Base-by-base conservation (phyloP, 2,329 filamentous ascomycete species). In the Exophiala sp. region DNA sequence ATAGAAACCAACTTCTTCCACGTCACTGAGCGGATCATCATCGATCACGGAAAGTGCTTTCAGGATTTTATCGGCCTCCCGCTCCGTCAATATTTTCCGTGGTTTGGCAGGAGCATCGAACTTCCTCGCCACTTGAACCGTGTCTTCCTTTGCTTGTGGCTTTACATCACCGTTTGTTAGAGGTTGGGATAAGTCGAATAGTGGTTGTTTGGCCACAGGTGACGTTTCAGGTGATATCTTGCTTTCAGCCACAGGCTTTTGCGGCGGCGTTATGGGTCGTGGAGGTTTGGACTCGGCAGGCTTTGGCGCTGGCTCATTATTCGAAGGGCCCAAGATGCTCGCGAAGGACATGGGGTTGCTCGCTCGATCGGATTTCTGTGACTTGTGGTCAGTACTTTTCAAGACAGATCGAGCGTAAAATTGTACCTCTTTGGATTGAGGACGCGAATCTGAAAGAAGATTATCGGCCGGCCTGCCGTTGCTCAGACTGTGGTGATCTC, bases 341-440 rank as follows among this genome's bases (percentile, higher is more conserved):
- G 90, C 94, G 67, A 97, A 94, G 4, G 91, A 94, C 91, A 96
- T 96, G 49, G 91, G 88, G 68, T 95, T 88, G 54, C 87, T 86
- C 38, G 86, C 79, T 69, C 91, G 85, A 62, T 83, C 84, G 1
- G 87, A 82, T 46, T 87, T 87, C 82, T 91, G 69, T 34, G 61
- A 45, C 39, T 49, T 6, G 53, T 39, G 52, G 38, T 68, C 50
- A 66, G 64, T 57, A 56, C 49, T 43, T 53, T 18, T 20, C 41
- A 47, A 45, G 42, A 42, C 18, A 34, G 11, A 21, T 29, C 33
- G 16, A 36, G 51, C 9, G 24, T 16, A 34, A 34, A 32, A 18
- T 66, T 72, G 53, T 69, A 76, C 73, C 29, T 61, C 63, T 59
- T 65, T 62, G 3, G 68, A 64, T 64, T 73, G 72, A 51, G 70